Conservation (phyloP, 192 early-diverging fungal species). For the Dispira simplex region DNA sequence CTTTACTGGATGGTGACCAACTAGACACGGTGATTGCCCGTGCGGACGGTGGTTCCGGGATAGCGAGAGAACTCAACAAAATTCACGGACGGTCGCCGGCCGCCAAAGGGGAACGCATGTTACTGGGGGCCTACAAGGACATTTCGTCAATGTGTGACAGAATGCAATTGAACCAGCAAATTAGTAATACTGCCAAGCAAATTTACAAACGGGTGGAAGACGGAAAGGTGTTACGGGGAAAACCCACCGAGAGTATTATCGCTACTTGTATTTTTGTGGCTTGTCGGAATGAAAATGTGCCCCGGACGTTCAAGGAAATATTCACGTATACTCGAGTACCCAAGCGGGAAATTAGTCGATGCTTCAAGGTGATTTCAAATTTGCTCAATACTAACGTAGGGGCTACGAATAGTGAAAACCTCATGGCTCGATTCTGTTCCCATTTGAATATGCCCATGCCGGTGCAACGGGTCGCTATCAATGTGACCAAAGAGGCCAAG, state of each 20-base stretch:
- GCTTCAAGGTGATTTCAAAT: constrained; percentile 51
- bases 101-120: constrained; percentile 52
- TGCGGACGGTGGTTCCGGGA: constrained; percentile 58
- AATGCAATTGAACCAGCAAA: constrained; percentile 58
- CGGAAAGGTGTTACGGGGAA: constrained; percentile 65
- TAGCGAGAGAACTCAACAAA: constrained; percentile 50
- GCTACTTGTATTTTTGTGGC: constrained; percentile 90
- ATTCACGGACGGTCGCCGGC: constrained; percentile 54
- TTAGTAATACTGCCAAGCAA: constrained; percentile 71
- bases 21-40: constrained; percentile 73
- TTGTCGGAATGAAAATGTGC: constrained; percentile 66
- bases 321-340: constrained; percentile 76
- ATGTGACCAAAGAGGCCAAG: constrained; percentile 52
- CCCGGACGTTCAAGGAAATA: constrained; percentile 90
- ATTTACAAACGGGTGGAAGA: constrained; percentile 77
- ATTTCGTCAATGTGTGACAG: constrained; percentile 65
- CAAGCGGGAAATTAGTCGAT: constrained; percentile 86
- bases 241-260: constrained; percentile 64
- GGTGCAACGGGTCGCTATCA: constrained; percentile 53
- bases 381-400: constrained; percentile 41
- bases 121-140: constrained; percentile 59
- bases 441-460: constrained; percentile 49
- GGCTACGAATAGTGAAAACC: constrained; percentile 51
- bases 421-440: constrained; percentile 69
- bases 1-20: constrained; percentile 58